phyloP scores from a whole-genome alignment of 257 asterid genomes.

The Vinca minor region DNA sequence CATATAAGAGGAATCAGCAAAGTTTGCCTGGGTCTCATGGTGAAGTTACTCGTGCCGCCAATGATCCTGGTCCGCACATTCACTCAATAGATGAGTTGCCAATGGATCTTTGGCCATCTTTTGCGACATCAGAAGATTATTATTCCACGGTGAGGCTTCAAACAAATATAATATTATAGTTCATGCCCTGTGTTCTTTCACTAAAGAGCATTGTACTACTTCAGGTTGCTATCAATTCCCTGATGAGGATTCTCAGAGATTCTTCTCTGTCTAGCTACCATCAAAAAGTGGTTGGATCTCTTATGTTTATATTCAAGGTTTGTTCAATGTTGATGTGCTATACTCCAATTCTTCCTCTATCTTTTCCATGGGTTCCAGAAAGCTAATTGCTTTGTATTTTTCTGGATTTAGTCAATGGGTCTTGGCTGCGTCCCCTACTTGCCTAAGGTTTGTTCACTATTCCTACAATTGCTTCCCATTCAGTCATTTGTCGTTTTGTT shows the following conservation, averaged over 20 bases:
- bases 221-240: slow-evolving; percentile 97
- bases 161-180: slow-evolving; percentile 10
- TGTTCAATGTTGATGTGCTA: not conserved
- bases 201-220: slow-evolving; percentile 19
- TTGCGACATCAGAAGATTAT: slow-evolving; percentile 97
- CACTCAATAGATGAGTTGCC: slow-evolving; percentile 83
- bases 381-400: slow-evolving; percentile 26
- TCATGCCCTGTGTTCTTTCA: slow-evolving; percentile 12
- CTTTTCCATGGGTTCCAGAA: slow-evolving; percentile 9
- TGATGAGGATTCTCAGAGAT: slow-evolving; percentile 94
- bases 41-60: slow-evolving; percentile 72
- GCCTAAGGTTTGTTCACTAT: slow-evolving; percentile 75
- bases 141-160: slow-evolving; percentile 72
- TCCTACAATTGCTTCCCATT: not conserved
- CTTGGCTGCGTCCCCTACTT: slow-evolving; percentile 97
- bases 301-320: slow-evolving; percentile 97
- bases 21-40: slow-evolving; percentile 87
- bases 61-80: slow-evolving; percentile 81
- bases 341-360: slow-evolving; percentile 12
- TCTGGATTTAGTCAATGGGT: slow-evolving; percentile 82
- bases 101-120: slow-evolving; percentile 98
- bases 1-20: slow-evolving; percentile 77
- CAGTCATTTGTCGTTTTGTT: not conserved
- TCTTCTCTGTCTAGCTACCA: slow-evolving; percentile 96
- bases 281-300: slow-evolving; percentile 96